Conservation (phyloP, 805 yeast species). For the Isabelozyma pseudorhagii region DNA sequence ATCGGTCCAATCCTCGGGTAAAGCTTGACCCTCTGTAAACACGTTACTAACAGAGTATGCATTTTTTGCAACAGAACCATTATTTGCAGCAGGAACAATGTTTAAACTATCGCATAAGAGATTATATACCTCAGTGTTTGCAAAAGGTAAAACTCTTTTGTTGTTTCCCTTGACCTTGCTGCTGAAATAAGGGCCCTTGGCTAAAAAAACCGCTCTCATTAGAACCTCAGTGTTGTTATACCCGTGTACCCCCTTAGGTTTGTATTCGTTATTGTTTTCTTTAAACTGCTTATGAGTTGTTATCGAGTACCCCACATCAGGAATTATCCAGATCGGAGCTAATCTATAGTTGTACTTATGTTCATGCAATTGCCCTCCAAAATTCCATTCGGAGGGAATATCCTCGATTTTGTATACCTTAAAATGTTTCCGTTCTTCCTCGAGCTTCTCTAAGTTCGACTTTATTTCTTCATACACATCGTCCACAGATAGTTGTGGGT, state of each 20-base stretch:
- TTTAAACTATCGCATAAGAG: slow-evolving; percentile 64
- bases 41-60: slow-evolving; percentile 4
- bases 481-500: slow-evolving; percentile 29
- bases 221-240: slow-evolving; percentile 72
- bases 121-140: slow-evolving; percentile 70
- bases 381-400: slow-evolving; percentile 51
- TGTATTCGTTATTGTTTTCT: slow-evolving; percentile 44
- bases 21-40: slow-evolving; percentile 21
- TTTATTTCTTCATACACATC: slow-evolving; percentile 46
- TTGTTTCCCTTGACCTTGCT: slow-evolving; percentile 22
- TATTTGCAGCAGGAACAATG: slow-evolving; percentile 51
- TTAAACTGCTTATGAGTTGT: slow-evolving; percentile 59
- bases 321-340: slow-evolving; percentile 85
- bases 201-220: slow-evolving; percentile 82
- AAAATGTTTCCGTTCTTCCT: slow-evolving; percentile 26
- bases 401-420: slow-evolving; percentile 53
- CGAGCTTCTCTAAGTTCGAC: slow-evolving; percentile 22
- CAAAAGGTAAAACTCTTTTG: slow-evolving; percentile 55
- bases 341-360: slow-evolving; percentile 55
- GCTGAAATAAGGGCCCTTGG: slow-evolving; percentile 74
- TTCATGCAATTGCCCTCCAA: slow-evolving; percentile 39
- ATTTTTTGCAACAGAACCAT: slow-evolving; percentile 41
- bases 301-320: slow-evolving; percentile 75
- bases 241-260: slow-evolving; percentile 82
- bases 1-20: slow-evolving; percentile 49